Percentiles rank a stretch among this genome's conserved stretches.
Conservation (phyloP, 2,329 filamentous ascomycete species). For the Penicillium glabrum region DNA sequence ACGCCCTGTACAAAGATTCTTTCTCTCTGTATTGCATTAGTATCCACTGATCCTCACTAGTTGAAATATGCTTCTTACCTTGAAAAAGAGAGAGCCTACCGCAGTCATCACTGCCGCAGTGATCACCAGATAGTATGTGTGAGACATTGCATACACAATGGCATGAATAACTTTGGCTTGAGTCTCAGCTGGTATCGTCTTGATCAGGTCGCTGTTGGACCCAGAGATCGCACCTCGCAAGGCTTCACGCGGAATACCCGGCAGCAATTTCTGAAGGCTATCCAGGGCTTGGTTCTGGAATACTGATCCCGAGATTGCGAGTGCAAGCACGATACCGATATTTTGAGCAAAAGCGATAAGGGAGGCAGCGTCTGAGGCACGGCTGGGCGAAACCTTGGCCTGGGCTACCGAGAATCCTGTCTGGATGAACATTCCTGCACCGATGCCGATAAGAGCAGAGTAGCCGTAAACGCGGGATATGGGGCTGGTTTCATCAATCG, state of each 20-base stretch:
- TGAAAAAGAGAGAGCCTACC: slow-evolving; percentile 16
- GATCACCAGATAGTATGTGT: slow-evolving; percentile 19
- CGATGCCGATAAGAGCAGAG: slow-evolving; percentile 16
- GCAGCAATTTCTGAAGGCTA: slow-evolving; percentile 8
- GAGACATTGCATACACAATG: slow-evolving; percentile 18
- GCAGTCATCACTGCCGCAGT: slow-evolving; percentile 20
- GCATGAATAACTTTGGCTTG: slow-evolving; percentile 8
- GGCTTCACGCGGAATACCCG: not conserved
- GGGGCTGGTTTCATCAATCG: slow-evolving; percentile 5
- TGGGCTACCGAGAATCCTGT: slow-evolving; percentile 18
- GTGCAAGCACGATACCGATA: slow-evolving; percentile 13
- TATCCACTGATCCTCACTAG: not conserved
- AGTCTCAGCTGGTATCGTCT: not conserved
- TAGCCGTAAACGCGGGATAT: slow-evolving; percentile 14
- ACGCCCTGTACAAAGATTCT: slow-evolving; percentile 11
- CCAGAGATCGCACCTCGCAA: slow-evolving; percentile 13
- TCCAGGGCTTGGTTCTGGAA: slow-evolving; percentile 16
- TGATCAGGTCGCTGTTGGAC: not conserved
- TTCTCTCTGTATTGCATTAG: slow-evolving; percentile 7
- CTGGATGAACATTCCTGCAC: slow-evolving; percentile 20
- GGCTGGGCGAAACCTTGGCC: slow-evolving; percentile 10
- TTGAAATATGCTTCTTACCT: slow-evolving; percentile 4
- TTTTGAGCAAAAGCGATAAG: slow-evolving; percentile 22
- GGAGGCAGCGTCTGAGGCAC: slow-evolving; percentile 8
- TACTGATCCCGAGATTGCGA: slow-evolving; percentile 18